Conservation (phyloP, 441 rosid species). For the Euphorbia celastroides region DNA sequence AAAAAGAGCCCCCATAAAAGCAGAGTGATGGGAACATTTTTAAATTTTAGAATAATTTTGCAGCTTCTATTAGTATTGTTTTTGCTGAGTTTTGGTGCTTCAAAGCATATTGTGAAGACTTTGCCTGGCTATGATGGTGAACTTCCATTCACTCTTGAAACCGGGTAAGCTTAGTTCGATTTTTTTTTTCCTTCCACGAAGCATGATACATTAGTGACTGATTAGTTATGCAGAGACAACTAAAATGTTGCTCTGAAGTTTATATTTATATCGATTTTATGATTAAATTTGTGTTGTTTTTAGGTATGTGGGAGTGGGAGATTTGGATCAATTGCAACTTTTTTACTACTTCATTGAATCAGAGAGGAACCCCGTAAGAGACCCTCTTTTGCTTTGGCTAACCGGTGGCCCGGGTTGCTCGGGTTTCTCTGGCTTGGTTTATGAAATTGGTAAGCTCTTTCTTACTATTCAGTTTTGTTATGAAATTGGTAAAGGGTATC, state of each 20-base stretch:
- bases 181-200: too few species aligned
- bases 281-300: neutral
- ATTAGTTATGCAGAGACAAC: too few species aligned
- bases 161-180: constrained; percentile 5
- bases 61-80: neutral
- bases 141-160: constrained; percentile 11
- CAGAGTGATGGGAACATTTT: neutral
- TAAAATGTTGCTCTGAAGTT: too few species aligned
- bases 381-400: constrained; percentile 27
- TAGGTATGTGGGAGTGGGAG: constrained; percentile 8
- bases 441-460: constrained; percentile 18
- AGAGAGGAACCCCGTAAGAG: constrained; percentile 14
- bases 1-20: neutral
- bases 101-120: constrained; percentile 15
- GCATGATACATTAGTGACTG: too few species aligned
- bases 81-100: neutral
- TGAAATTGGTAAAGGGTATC: neutral
- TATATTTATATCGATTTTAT: neutral
- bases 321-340: constrained; percentile 10
- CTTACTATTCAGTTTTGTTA: neutral
- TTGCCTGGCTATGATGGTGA: constrained; percentile 7
- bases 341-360: constrained; percentile 22
- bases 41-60: neutral
- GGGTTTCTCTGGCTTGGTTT: constrained; percentile 19
- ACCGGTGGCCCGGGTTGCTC: constrained; percentile 27